A percentile compares a stretch with the other conserved stretches of the same genome.
Conservation (phyloP, 1,139 yeast species). For the Saccharomyces hybrid region DNA sequence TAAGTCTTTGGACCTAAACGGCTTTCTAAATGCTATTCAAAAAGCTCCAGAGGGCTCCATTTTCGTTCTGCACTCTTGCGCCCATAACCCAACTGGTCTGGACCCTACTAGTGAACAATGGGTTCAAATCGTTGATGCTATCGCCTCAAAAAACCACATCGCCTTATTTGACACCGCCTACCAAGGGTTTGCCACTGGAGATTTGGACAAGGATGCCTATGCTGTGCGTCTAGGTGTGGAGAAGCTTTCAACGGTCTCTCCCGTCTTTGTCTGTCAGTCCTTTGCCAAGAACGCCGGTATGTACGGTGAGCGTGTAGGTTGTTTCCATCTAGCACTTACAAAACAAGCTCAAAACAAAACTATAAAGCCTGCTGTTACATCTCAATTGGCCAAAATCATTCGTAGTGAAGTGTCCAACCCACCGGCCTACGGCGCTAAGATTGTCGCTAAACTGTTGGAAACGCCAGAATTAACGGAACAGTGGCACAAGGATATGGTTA, state of each 20-base stretch:
- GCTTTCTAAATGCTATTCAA: constrained; percentile 58
- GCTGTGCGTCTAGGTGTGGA: constrained; percentile 78
- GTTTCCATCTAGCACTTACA: constrained; percentile 64
- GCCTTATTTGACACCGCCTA: constrained; percentile 93
- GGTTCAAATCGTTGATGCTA: constrained; percentile 57
- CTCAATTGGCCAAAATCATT: constrained; percentile 72
- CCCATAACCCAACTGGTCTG: constrained; percentile 97
- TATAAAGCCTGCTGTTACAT: constrained; percentile 44
- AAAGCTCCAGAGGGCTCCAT: constrained; percentile 71
- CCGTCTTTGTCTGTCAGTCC: constrained; percentile 80
- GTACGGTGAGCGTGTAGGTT: constrained; percentile 97
- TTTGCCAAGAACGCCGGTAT: constrained; percentile 96
- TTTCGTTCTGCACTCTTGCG: constrained; percentile 86
- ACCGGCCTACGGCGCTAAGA: constrained; percentile 92
- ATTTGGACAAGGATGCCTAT: constrained; percentile 73
- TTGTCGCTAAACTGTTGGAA: constrained; percentile 70
- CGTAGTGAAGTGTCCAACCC: constrained; percentile 89
- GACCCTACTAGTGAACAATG: constrained; percentile 87
- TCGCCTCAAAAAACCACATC: constrained; percentile 57
- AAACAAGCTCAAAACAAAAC: constrained; percentile 32
- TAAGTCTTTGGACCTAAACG: constrained; percentile 58
- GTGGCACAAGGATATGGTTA: constrained; percentile 80
- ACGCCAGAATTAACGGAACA: constrained; percentile 58
- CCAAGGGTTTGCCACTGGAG: constrained; percentile 95
- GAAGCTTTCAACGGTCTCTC: constrained; percentile 35